phyloP scores from a whole-genome alignment of 2,329 filamentous ascomycete species.

The Triangularia verruculosa region DNA sequence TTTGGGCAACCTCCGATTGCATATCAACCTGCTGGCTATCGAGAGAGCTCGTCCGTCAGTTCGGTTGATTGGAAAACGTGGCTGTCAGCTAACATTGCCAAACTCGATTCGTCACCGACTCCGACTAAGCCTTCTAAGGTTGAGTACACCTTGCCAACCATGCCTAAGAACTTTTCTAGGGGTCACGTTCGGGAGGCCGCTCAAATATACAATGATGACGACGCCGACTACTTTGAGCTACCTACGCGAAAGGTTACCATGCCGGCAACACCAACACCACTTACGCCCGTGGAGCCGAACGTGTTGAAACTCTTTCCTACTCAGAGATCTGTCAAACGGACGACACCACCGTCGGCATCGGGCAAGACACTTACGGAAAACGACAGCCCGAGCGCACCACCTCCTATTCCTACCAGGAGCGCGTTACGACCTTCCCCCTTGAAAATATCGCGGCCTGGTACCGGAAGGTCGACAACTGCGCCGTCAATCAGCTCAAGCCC shows the following conservation, averaged over 20 bases:
- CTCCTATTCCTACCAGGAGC: constrained; percentile 27
- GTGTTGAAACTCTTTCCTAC: constrained; percentile 22
- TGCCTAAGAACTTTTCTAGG: constrained; percentile 25
- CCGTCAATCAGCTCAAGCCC: constrained; percentile 27
- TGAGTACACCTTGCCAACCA: constrained; percentile 25
- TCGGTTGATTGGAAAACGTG: constrained; percentile 45
- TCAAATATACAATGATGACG: constrained; percentile 32
- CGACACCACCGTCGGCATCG: constrained; percentile 18
- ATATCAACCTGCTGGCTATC: constrained; percentile 33
- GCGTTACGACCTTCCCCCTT: constrained; percentile 24
- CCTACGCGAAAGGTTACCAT: constrained; percentile 21
- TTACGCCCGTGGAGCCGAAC: constrained; percentile 27
- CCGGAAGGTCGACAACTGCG: constrained; percentile 1
- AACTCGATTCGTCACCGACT: constrained; percentile 30
- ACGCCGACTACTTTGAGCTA: constrained; percentile 11
- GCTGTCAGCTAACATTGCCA: constrained; percentile 39
- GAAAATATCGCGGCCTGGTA: constrained; percentile 14
- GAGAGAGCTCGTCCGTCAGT: constrained; percentile 42
- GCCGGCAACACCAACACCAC: constrained; percentile 23
- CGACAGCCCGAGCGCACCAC: constrained; percentile 15
- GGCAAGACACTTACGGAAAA: constrained; percentile 11
- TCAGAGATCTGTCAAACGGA: constrained; percentile 22
- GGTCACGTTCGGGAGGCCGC: constrained; percentile 39
- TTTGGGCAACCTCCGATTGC: constrained; percentile 25
- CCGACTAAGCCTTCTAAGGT: constrained; percentile 28